These are phyloP conservation scores for Wallacemonas rigidus DNA, from an alignment of 208 protist species.

Conservation along the genomic window DNA sequence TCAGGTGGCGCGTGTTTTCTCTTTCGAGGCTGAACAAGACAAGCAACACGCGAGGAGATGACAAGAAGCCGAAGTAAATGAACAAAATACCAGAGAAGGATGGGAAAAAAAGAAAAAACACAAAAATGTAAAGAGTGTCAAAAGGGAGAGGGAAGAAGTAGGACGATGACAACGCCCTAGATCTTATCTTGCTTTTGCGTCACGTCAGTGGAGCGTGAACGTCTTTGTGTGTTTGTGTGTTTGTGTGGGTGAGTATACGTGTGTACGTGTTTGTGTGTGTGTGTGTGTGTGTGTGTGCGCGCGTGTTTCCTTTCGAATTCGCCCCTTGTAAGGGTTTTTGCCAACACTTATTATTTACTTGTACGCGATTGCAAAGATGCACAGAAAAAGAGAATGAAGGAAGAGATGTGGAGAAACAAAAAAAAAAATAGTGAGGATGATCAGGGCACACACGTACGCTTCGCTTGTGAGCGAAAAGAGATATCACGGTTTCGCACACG, in stretches of 20 bases:
- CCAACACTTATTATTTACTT: neutral
- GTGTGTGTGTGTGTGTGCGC: neutral
- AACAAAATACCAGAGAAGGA: neutral
- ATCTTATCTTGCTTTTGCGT: neutral
- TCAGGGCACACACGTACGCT: too few relatives aligned
- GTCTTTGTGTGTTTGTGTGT: neutral
- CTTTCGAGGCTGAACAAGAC: too few relatives aligned
- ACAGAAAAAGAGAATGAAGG: constrained; percentile 9
- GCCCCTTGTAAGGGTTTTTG: neutral
- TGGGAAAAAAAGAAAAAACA: constrained; percentile 6
- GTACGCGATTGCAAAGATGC: neutral
- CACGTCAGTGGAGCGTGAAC: neutral
- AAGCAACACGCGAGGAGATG: too few relatives aligned
- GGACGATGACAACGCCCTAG: too few relatives aligned
- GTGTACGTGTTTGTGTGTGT: neutral
- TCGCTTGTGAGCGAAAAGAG: too few relatives aligned
- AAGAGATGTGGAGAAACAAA: neutral
- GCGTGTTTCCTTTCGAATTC: neutral
- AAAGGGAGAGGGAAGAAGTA: too few relatives aligned
- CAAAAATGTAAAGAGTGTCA: neutral
- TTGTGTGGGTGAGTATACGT: neutral
- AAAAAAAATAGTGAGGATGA: constrained; percentile 11
- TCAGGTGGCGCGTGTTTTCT: too few relatives aligned
- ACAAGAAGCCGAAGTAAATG: too few relatives aligned
- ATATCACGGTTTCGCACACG: too few relatives aligned